A percentile compares a stretch with the other conserved stretches of the same genome.
These are phyloP conservation scores for Malus hybrid DNA, from an alignment of 331 rosid species.

Conservation along the genomic window DNA sequence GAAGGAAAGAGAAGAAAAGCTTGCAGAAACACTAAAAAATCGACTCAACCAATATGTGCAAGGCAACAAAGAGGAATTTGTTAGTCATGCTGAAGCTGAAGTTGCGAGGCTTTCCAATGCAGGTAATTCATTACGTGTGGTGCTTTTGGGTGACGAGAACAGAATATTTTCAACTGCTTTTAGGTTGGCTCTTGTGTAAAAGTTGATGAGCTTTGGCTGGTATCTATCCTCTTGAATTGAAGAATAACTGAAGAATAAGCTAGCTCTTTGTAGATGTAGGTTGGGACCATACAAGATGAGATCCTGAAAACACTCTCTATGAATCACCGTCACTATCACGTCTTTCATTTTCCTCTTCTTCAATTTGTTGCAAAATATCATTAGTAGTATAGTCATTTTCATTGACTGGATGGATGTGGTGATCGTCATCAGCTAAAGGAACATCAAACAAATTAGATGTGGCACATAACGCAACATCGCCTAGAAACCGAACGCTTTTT, in stretches of 20 bases:
- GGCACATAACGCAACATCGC: too few relatives aligned
- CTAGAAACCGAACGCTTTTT: too few relatives aligned
- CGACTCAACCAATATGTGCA: conserved; percentile 75
- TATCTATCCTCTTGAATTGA: too few relatives aligned
- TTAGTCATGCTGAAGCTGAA: conserved; percentile 72
- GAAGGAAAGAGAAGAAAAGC: conserved; percentile 93
- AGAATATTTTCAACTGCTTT: neutral
- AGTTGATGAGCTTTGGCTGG: neutral
- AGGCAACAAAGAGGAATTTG: conserved; percentile 74
- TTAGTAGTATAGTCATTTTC: too few relatives aligned
- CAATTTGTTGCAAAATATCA: too few relatives aligned
- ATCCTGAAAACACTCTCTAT: neutral
- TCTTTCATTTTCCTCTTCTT: neutral
- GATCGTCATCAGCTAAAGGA: too few relatives aligned
- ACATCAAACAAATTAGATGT: too few relatives aligned
- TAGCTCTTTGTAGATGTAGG: too few relatives aligned
- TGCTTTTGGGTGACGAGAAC: neutral
- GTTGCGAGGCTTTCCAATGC: conserved; percentile 81
- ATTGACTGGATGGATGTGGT: too few relatives aligned
- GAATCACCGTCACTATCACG: too few relatives aligned
- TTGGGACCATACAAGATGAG: neutral
- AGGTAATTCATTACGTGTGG: conserved; percentile 36
- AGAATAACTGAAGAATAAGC: too few relatives aligned
- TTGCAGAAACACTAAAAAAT: conserved; percentile 60
- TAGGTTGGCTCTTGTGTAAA: neutral